Percentiles rank a stretch among this genome's conserved stretches.
These are phyloP conservation scores for Hypericum perforatum DNA, from an alignment of 345 rosid genomes.

Conservation along the genomic window DNA sequence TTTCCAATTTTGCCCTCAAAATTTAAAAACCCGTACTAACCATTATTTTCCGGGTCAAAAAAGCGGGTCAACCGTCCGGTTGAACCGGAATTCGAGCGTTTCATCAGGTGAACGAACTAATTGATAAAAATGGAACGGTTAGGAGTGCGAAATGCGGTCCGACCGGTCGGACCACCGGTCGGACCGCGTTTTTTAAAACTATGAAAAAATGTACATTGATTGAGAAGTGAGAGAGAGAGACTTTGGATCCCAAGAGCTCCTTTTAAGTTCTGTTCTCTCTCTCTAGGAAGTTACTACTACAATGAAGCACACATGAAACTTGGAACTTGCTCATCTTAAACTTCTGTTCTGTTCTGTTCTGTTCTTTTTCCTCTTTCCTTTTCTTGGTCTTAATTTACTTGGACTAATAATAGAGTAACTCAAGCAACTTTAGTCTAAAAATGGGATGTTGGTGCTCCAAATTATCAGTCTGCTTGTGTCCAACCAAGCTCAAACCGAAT, in stretches of 20 bases:
- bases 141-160: too few species aligned
- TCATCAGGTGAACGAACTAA: too few species aligned
- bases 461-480: conserved; percentile 80
- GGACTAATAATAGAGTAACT: too few species aligned
- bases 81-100: too few species aligned
- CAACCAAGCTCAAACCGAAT: conserved; percentile 54
- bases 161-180: too few species aligned
- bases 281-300: not conserved
- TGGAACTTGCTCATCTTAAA: not conserved
- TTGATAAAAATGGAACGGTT: too few species aligned
- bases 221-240: conserved; percentile 4
- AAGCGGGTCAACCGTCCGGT: too few species aligned
- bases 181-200: too few species aligned
- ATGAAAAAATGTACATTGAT: too few species aligned
- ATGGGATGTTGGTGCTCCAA: conserved; percentile 96
- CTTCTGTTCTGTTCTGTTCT: not conserved
- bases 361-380: not conserved
- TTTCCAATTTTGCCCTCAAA: too few species aligned
- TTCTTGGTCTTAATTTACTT: not conserved
- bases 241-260: conserved; percentile 36
- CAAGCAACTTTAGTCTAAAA: conserved; percentile 1
- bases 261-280: conserved; percentile 6
- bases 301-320: not conserved
- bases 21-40: too few species aligned
- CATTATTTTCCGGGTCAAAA: too few species aligned